phyloP scores from a whole-genome alignment of 2,329 filamentous ascomycete genomes.

The Claviceps pazoutovae region DNA sequence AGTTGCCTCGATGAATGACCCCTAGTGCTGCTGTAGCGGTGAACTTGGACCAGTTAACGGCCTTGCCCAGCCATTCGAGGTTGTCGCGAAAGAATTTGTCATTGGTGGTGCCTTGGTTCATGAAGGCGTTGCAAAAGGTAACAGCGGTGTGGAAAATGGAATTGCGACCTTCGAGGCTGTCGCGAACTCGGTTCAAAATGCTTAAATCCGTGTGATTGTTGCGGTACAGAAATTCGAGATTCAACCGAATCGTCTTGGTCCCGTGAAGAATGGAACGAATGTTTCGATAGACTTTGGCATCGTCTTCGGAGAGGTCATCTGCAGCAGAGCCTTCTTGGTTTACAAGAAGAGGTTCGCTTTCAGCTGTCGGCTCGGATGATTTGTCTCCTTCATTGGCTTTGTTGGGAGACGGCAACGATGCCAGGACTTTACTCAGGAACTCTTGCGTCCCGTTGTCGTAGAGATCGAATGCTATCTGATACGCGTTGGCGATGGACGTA shows the following conservation, averaged over 20 bases:
- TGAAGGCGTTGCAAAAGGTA: slow-evolving; percentile 95
- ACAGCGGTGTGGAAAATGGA: slow-evolving; percentile 98
- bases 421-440: slow-evolving; percentile 80
- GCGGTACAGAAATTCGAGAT: slow-evolving; percentile 90
- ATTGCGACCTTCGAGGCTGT: slow-evolving; percentile 88
- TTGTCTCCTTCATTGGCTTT: slow-evolving; percentile 29
- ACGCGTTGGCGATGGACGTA: slow-evolving; percentile 71
- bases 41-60: slow-evolving; percentile 99
- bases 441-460: slow-evolving; percentile 98
- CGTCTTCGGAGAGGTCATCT: slow-evolving; percentile 34
- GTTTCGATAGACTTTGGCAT: slow-evolving; percentile 44
- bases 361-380: slow-evolving; percentile 27
- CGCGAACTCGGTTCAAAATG: slow-evolving; percentile 90
- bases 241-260: slow-evolving; percentile 85
- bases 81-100: slow-evolving; percentile 99
- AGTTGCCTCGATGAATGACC: slow-evolving; percentile 91
- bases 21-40: slow-evolving; percentile 91
- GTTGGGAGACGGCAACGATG: slow-evolving; percentile 53
- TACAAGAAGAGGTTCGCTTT: slow-evolving; percentile 35
- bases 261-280: slow-evolving; percentile 64
- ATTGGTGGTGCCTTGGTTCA: slow-evolving; percentile 96
- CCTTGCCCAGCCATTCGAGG: slow-evolving; percentile 93
- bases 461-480: slow-evolving; percentile 94
- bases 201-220: slow-evolving; percentile 87
- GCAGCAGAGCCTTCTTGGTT: slow-evolving; percentile 43